Conservation (phyloP, 176 grass and related monocot species). For the Phoenix roebelenii region DNA sequence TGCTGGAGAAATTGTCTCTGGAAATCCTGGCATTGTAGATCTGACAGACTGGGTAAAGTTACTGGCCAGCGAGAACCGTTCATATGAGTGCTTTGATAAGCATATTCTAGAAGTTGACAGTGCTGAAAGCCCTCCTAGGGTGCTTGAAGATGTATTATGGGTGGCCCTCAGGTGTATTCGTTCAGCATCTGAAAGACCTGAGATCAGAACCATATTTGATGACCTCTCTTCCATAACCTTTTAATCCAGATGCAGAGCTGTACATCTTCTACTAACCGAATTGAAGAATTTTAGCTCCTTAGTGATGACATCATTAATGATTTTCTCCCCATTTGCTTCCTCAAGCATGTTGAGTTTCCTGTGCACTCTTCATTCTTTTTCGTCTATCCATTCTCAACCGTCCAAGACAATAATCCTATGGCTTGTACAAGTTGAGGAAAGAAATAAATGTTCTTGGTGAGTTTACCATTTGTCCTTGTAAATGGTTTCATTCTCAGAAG, state of each 20-base stretch:
- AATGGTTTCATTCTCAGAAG: no score
- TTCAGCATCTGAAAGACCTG: slow-evolving; percentile 59
- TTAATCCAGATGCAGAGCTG: slow-evolving; percentile 19
- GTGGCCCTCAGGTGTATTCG: slow-evolving; percentile 72
- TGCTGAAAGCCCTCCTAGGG: slow-evolving; percentile 20
- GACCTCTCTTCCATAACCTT: slow-evolving; percentile 50
- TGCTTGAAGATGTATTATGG: slow-evolving; percentile 52
- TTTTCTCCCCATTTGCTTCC: neutral
- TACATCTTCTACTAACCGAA: slow-evolving; percentile 53
- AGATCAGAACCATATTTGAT: slow-evolving; percentile 70
- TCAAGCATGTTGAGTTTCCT: slow-evolving; percentile 9
- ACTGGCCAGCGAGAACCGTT: slow-evolving; percentile 47
- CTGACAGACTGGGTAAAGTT: slow-evolving; percentile 88
- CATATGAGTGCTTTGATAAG: slow-evolving; percentile 60
- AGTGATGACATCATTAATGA: slow-evolving; percentile 37
- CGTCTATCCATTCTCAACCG: slow-evolving; percentile 17
- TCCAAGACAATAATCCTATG: slow-evolving; percentile 36
- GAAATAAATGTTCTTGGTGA: slow-evolving; percentile 19
- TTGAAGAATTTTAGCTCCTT: slow-evolving; percentile 7
- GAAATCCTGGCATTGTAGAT: slow-evolving; percentile 56
- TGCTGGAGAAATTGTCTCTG: slow-evolving; percentile 67
- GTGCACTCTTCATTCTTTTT: slow-evolving; percentile 41
- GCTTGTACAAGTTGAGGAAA: slow-evolving; percentile 34
- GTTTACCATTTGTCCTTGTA: no score
- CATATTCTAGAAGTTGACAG: slow-evolving; percentile 19